Conservation (phyloP, 768 basidiomycete genomes). For the Termitomyces titanicus region DNA sequence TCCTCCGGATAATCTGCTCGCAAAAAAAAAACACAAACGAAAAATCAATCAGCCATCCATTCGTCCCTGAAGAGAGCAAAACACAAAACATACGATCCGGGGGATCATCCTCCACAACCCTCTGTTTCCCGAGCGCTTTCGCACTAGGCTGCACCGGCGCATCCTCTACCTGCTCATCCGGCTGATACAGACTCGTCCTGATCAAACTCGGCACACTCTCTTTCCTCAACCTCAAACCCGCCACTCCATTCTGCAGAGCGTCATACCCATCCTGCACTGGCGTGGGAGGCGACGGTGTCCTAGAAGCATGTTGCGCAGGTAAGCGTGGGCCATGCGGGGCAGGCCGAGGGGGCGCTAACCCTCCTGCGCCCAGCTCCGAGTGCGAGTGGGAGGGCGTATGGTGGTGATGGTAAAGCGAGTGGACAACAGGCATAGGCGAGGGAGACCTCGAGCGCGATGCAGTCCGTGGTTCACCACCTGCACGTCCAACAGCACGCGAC, state of each 20-base stretch:
- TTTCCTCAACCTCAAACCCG: constrained; percentile 13
- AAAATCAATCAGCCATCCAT: background rate
- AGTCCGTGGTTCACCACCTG: constrained; percentile 36
- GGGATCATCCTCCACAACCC: constrained; percentile 50
- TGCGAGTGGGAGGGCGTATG: constrained; percentile 24
- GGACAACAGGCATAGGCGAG: constrained; percentile 30
- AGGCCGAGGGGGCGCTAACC: constrained; percentile 61
- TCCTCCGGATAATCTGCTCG: constrained; percentile 44
- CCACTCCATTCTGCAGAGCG: constrained; percentile 14
- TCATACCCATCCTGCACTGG: constrained; percentile 17
- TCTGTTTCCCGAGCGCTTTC: constrained; percentile 86
- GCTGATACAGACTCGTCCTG: background rate
- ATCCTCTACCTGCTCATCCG: constrained; percentile 14
- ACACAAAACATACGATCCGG: constrained; percentile 38
- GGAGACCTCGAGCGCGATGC: constrained; percentile 35
- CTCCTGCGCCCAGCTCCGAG: constrained; percentile 9
- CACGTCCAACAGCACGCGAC: constrained; percentile 6
- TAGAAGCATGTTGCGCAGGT: constrained; percentile 44
- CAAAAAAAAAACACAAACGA: too few species aligned
- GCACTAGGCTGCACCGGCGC: constrained; percentile 67
- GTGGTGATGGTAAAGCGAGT: constrained; percentile 17
- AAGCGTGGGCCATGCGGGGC: constrained; percentile 73
- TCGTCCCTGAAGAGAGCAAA: background rate
- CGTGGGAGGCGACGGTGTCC: constrained; percentile 72
- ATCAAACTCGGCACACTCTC: constrained; percentile 1